A percentile compares a stretch with the other conserved stretches of the same genome.
Evolutionary conservation across 2,329 filamentous ascomycete species (phyloP).

Genomic region (Hymenoscyphus linearis): DNA sequence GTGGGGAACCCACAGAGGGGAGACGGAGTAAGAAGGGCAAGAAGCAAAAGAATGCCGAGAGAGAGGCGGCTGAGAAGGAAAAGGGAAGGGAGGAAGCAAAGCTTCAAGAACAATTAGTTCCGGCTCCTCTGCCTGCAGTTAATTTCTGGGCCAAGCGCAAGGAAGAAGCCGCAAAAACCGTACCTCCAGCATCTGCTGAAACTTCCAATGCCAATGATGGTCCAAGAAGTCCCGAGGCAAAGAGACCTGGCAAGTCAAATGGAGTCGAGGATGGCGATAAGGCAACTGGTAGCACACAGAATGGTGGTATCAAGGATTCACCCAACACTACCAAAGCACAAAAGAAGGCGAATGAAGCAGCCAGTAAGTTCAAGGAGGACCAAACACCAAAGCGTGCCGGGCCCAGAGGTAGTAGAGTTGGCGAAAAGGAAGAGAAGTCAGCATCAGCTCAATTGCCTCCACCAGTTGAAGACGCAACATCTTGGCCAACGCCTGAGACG

Average conservation of each 20-base stretch:
- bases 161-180: constrained; percentile 53
- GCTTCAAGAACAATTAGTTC: constrained; percentile 57
- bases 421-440: constrained; percentile 32
- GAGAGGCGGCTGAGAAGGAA: constrained; percentile 46
- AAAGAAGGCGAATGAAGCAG: constrained; percentile 37
- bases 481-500: constrained; percentile 87
- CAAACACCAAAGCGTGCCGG: constrained; percentile 26
- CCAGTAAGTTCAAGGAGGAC: constrained; percentile 28
- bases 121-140: constrained; percentile 75
- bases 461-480: constrained; percentile 67
- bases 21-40: constrained; percentile 28
- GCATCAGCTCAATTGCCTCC: constrained; percentile 44
- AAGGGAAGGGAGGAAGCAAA: constrained; percentile 43
- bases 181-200: constrained; percentile 28
- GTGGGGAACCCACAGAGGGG: constrained; percentile 35
- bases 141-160: constrained; percentile 85
- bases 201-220: constrained; percentile 22
- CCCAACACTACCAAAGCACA: constrained; percentile 34
- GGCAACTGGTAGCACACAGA: constrained; percentile 23
- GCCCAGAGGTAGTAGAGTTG: constrained; percentile 26
- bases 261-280: constrained; percentile 37
- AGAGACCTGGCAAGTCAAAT: constrained; percentile 36
- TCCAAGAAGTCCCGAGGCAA: constrained; percentile 32
- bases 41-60: constrained; percentile 32
- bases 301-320: constrained; percentile 31